Conservation (phyloP, 805 yeast genomes). For the Sugiyamaella valdiviana region DNA sequence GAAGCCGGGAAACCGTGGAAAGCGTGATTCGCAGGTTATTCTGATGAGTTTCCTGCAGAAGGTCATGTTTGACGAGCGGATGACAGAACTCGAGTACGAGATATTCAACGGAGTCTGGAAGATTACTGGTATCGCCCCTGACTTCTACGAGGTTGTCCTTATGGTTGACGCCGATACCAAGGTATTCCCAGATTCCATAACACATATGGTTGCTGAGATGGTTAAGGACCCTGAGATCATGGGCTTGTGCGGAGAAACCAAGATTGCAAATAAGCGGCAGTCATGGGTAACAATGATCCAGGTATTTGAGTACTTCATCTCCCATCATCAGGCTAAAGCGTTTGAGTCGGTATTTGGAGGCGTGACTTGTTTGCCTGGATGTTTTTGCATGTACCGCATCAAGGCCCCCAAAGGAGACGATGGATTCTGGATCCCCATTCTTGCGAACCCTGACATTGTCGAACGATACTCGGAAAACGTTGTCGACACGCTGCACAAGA, state of each 20-base stretch:
- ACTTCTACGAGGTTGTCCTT: constrained; percentile 68
- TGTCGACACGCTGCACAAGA: constrained; percentile 75
- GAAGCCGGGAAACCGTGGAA: constrained; percentile 94
- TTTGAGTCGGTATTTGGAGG: constrained; percentile 91
- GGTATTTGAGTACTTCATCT: constrained; percentile 88
- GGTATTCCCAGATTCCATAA: constrained; percentile 76
- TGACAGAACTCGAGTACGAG: constrained; percentile 85
- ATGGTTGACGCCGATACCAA: constrained; percentile 97
- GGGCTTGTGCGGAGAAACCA: constrained; percentile 96
- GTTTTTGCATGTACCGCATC: constrained; percentile 89
- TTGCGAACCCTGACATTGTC: constrained; percentile 90
- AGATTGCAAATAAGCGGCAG: constrained; percentile 73
- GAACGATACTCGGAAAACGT: constrained; percentile 86
- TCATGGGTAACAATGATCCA: constrained; percentile 93
- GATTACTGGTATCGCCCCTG: constrained; percentile 72
- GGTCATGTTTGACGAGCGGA: constrained; percentile 85
- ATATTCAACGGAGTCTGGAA: constrained; percentile 69
- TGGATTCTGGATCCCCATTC: constrained; percentile 87
- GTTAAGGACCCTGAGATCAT: constrained; percentile 77
- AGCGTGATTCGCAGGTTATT: constrained; percentile 89
- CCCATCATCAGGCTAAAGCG: constrained; percentile 92
- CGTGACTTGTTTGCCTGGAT: constrained; percentile 93
- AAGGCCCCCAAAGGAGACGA: constrained; percentile 65
- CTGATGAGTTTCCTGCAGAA: constrained; percentile 86
- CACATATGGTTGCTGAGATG: constrained; percentile 86